Conservation (phyloP, 164 flowering plant genomes). For the Vitis rupestris region DNA sequence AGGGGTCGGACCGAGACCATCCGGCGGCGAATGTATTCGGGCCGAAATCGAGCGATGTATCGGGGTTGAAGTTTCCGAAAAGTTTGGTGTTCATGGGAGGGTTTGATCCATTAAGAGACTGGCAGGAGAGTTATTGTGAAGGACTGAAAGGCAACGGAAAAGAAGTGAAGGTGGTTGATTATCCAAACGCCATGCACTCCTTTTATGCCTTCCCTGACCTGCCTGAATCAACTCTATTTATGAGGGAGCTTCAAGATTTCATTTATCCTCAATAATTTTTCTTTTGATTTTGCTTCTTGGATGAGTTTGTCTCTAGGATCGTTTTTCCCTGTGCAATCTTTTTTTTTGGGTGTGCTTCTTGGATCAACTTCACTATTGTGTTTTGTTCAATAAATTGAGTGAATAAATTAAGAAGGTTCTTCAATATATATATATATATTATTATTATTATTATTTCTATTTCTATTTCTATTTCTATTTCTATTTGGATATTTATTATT, state of each 20-base stretch:
- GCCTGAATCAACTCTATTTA: constrained; percentile 17
- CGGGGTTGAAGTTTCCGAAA: constrained; percentile 21
- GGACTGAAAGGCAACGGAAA: constrained; percentile 23
- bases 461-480: too few relatives aligned
- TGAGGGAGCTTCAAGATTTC: constrained; percentile 13
- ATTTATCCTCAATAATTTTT: neutral
- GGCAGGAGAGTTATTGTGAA: constrained; percentile 29
- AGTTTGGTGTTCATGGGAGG: constrained; percentile 31
- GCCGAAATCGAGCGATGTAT: constrained; percentile 11
- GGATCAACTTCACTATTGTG: too few relatives aligned
- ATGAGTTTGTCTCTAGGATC: too few relatives aligned
- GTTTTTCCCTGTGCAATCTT: too few relatives aligned
- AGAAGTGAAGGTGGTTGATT: constrained; percentile 20
- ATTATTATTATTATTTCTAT: too few relatives aligned
- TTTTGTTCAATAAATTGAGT: too few relatives aligned
- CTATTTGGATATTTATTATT: too few relatives aligned
- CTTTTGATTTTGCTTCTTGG: too few relatives aligned
- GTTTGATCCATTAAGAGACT: constrained; percentile 27
- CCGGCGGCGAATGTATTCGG: constrained; percentile 29
- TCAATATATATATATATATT: too few relatives aligned
- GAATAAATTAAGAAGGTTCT: too few relatives aligned
- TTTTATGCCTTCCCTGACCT: constrained; percentile 27
- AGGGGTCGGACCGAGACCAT: constrained; percentile 38
- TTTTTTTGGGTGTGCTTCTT: too few relatives aligned
- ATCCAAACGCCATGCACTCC: constrained; percentile 21